Conservation (phyloP, 495 filamentous ascomycete genomes). For the Hypoxylon perforatum region DNA sequence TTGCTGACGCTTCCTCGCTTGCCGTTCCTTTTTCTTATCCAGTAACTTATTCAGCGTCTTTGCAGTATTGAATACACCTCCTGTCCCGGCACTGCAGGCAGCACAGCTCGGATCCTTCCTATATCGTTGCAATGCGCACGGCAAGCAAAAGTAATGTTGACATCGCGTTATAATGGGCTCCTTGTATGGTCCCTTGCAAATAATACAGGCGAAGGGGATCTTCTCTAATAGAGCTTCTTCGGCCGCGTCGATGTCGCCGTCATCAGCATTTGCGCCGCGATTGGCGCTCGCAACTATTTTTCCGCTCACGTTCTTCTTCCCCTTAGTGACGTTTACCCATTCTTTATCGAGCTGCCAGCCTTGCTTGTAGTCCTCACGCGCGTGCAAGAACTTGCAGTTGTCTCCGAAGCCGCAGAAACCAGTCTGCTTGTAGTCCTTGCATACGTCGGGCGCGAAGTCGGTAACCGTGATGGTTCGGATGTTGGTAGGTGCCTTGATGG, state of each 20-base stretch:
- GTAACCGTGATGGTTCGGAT: conserved; percentile 90
- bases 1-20: conserved; percentile 72
- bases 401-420: conserved; percentile 87
- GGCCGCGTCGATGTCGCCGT: conserved; percentile 70
- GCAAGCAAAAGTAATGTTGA: conserved; percentile 94
- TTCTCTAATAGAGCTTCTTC: conserved; percentile 83
- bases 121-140: conserved; percentile 86
- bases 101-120: conserved; percentile 82
- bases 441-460: conserved; percentile 93
- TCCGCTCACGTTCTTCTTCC: conserved; percentile 73
- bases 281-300: conserved; percentile 72
- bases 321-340: conserved; percentile 87
- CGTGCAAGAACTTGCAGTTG: conserved; percentile 88
- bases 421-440: conserved; percentile 94
- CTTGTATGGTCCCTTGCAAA: conserved; percentile 85
- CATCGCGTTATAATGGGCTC: conserved; percentile 89
- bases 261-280: conserved; percentile 52
- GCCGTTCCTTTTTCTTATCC: conserved; percentile 82
- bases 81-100: conserved; percentile 83
- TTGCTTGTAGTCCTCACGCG: conserved; percentile 87
- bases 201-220: conserved; percentile 95
- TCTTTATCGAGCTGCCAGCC: conserved; percentile 96
- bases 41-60: conserved; percentile 84
- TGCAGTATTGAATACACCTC: conserved; percentile 89
- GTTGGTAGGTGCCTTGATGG: conserved; percentile 88